These are phyloP conservation scores for Solanum bukasovii DNA, from an alignment of 257 asterid genomes.

Conservation along the genomic window DNA sequence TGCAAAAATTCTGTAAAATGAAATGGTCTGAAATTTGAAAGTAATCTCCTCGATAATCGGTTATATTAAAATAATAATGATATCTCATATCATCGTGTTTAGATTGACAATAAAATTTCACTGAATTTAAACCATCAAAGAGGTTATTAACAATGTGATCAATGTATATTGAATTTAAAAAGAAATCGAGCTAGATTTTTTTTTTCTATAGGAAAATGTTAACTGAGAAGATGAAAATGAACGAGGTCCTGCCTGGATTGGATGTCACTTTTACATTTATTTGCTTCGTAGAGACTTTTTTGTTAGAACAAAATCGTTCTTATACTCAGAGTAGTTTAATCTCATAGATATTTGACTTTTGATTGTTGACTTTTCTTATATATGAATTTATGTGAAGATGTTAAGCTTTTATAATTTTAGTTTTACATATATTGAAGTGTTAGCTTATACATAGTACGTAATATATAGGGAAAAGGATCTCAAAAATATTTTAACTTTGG, in stretches of 20 bases:
- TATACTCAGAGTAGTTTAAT: too few relatives aligned
- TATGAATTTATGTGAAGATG: too few relatives aligned
- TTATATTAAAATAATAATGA: background rate
- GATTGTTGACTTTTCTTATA: too few relatives aligned
- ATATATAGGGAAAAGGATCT: too few relatives aligned
- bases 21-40: background rate
- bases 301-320: too few relatives aligned
- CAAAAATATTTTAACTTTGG: too few relatives aligned
- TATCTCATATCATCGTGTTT: background rate
- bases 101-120: too few relatives aligned
- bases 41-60: background rate
- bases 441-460: too few relatives aligned
- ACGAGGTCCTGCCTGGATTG: background rate
- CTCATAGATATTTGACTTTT: background rate
- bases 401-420: too few relatives aligned
- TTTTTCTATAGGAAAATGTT: background rate
- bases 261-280: background rate
- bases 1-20: background rate
- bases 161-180: background rate
- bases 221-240: background rate
- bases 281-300: background rate
- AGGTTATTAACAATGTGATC: background rate
- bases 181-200: background rate
- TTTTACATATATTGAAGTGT: too few relatives aligned
- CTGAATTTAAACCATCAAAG: too few relatives aligned